These are phyloP conservation scores for Pleomassaria siparia DNA, from an alignment of 2,329 filamentous ascomycete species.

Conservation along the genomic window DNA sequence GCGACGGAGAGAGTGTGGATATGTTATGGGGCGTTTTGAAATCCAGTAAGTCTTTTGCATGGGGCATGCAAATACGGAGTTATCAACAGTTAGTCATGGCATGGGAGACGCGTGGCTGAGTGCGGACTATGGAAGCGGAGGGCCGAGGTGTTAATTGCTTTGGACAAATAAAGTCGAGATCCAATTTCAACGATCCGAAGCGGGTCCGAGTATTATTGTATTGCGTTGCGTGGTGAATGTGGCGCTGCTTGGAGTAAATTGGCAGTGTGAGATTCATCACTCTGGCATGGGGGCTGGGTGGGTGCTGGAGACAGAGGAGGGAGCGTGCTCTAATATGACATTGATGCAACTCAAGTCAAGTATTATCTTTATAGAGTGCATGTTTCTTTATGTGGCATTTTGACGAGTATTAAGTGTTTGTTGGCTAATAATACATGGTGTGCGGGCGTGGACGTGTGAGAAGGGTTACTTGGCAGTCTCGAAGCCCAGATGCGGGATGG, in stretches of 20 bases:
- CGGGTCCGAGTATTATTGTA: neutral
- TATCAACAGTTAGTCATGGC: neutral
- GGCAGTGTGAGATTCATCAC: neutral
- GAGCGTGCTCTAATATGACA: too few relatives aligned
- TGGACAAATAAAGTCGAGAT: neutral
- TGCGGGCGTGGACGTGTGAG: neutral
- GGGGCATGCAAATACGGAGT: neutral
- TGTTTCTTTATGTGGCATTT: too few relatives aligned
- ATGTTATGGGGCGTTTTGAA: neutral
- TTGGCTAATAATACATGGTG: too few relatives aligned
- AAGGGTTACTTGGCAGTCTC: neutral
- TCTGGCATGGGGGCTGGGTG: neutral
- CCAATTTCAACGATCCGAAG: neutral
- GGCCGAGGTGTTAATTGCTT: neutral
- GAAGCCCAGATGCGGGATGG: neutral
- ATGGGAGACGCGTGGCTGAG: slow-evolving; percentile 1
- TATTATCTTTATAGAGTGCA: too few relatives aligned
- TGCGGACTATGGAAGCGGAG: slow-evolving; percentile 2
- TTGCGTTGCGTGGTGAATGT: neutral
- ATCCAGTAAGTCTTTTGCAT: slow-evolving; percentile 4
- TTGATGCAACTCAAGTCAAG: too few relatives aligned
- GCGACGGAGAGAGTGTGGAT: neutral
- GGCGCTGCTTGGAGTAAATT: neutral
- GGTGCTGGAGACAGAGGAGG: too few relatives aligned
- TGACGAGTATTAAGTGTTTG: too few relatives aligned